Base-by-base conservation (phyloP, 768 basidiomycete genomes). In the Termitomyces titanicus region DNA sequence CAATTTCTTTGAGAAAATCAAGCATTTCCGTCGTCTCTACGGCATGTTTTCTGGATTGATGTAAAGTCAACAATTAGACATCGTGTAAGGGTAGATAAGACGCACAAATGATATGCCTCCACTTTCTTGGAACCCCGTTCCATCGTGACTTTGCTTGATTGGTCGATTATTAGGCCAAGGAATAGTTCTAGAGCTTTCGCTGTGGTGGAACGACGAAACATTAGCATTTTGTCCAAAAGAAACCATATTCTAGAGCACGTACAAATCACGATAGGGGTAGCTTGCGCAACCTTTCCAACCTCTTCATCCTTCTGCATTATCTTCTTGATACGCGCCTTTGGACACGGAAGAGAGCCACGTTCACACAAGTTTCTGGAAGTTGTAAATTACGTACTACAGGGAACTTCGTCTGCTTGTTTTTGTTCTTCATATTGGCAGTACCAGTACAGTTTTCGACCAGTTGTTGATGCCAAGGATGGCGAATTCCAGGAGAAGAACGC, bases 251-350 rank as follows among this genome's bases (percentile, higher is more conserved):
- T 37, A 33, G 37, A 27, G 29, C 3, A 81, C 92, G 69, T 65
- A 97, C 96, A 98, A 64, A 98, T 97, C 55, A 98, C 92, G 56
- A 98, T 82, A 0, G 96, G 96, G 4, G 95, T 96, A 25, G 93
- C 94, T 68, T 94, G 92, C 2, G 96, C 94, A 31, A 98, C 93
- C 70, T 98, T 98, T 55, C 96, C 96, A 18, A 98, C 96, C 67
- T 98, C 96, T 67, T 98, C 96, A 67, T 98, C 96, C 68, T 94
- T 94, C 76, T 98, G 96, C 92, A 98, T 98, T 53, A 98, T 97
- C 76, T 93, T 92, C 81, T 98, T 98, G 76, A 98, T 98, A 43
- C 96, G 88, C 3, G 96, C 95, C 94, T 96, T 61, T 13, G 53
- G 54, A 25, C 29, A 42, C 22, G 31, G 29, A 24, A 24, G 22